A percentile compares a stretch with the other conserved stretches of the same genome.
Conservation (phyloP, 768 basidiomycete genomes). For the Tephrocybe sp. region DNA sequence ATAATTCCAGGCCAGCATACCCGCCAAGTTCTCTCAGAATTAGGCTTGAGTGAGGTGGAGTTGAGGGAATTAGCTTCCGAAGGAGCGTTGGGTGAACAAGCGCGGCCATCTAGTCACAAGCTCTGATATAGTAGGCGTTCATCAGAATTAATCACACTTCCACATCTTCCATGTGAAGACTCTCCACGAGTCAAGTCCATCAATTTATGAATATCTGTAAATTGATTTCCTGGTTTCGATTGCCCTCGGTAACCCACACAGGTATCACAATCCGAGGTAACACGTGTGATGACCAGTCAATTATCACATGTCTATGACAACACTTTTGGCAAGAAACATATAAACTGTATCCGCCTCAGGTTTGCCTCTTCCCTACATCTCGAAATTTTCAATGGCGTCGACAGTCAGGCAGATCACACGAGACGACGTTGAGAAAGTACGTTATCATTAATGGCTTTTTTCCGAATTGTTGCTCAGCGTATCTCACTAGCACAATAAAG, state of each 20-base stretch:
- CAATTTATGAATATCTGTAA: too few species aligned
- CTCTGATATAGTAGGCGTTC: conserved; percentile 8
- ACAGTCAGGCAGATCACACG: conserved; percentile 41
- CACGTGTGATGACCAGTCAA: conserved; percentile 1
- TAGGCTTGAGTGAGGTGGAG: conserved; percentile 45
- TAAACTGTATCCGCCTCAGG: not conserved
- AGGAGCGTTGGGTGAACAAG: conserved; percentile 44
- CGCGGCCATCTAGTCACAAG: conserved; percentile 13
- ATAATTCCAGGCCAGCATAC: conserved; percentile 54
- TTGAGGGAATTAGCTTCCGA: conserved; percentile 35
- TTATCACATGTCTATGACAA: conserved; percentile 7
- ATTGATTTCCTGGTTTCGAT: too few species aligned
- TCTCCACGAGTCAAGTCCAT: too few species aligned
- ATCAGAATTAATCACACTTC: too few species aligned
- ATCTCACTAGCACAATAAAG: conserved; percentile 64
- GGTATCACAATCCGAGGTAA: not conserved
- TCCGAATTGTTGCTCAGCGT: not conserved
- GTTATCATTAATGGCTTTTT: conserved; percentile 13
- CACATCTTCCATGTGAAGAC: too few species aligned
- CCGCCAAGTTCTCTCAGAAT: conserved; percentile 46
- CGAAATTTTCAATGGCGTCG: conserved; percentile 22
- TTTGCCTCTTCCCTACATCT: not conserved
- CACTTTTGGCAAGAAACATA: not conserved
- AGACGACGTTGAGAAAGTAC: conserved; percentile 73
- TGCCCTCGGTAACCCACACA: too few species aligned